Percentiles rank a stretch among this genome's conserved stretches.
Evolutionary conservation across 371 early-diverging fungal genomes (phyloP).

Genomic region (Actinomortierella ambigua): DNA sequence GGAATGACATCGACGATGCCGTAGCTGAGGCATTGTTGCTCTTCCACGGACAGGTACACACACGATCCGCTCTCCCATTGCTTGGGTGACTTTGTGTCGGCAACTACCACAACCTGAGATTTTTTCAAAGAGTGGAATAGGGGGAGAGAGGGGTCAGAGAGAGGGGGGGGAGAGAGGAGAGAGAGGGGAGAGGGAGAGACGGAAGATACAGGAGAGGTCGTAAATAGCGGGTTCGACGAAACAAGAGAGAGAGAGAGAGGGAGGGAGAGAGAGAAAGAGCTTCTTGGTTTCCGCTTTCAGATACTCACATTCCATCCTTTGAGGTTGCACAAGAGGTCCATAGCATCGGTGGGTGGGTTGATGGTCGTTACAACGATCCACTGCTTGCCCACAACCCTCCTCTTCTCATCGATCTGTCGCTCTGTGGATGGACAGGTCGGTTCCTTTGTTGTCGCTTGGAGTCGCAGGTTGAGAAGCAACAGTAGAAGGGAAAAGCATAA

Average conservation of each 20-base stretch:
- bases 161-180: too few species aligned
- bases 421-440: neutral
- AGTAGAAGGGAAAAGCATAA: slow-evolving; percentile 4
- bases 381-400: neutral
- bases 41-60: slow-evolving; percentile 8
- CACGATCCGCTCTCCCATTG: slow-evolving; percentile 4
- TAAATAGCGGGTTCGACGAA: too few species aligned
- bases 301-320: slow-evolving; percentile 7
- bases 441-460: too few species aligned
- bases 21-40: neutral
- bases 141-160: too few species aligned
- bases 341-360: slow-evolving; percentile 2
- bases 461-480: too few species aligned
- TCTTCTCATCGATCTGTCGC: neutral
- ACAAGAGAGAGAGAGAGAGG: too few species aligned
- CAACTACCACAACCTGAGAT: slow-evolving; percentile 2
- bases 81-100: slow-evolving; percentile 4
- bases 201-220: too few species aligned
- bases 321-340: slow-evolving; percentile 10
- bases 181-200: too few species aligned
- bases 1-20: slow-evolving; percentile 5
- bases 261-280: too few species aligned
- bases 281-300: too few species aligned
- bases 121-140: too few species aligned
- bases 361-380: slow-evolving; percentile 7